Percentiles rank a stretch among this genome's conserved stretches.
Evolutionary conservation across 352 stramenopile species (phyloP).

Genomic region (Phytopythium delawarense): DNA sequence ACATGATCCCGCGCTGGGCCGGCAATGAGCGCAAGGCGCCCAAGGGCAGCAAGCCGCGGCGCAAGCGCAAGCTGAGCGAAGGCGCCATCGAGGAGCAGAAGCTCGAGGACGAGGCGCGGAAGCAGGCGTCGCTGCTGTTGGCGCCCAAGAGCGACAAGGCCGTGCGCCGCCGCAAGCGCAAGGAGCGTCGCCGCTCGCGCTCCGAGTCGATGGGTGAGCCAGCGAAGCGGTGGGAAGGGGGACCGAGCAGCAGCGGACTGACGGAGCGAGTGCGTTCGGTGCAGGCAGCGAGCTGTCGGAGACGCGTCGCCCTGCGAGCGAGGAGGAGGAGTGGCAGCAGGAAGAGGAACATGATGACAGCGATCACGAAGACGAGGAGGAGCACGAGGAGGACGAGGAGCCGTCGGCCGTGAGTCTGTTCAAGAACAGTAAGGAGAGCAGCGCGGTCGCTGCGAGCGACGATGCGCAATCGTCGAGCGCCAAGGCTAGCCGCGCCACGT

Average conservation of each 20-base stretch:
- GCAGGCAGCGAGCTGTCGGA: constrained; percentile 15
- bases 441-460: constrained; percentile 16
- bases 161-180: constrained; percentile 40
- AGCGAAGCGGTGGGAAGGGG: neutral
- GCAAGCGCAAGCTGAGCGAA: constrained; percentile 83
- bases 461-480: constrained; percentile 2
- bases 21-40: constrained; percentile 39
- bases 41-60: constrained; percentile 64
- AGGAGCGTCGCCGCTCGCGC: constrained; percentile 32
- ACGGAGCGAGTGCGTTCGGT: neutral
- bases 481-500: constrained; percentile 23
- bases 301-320: constrained; percentile 10
- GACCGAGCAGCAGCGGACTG: too few relatives aligned
- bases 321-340: constrained; percentile 15
- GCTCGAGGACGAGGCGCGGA: constrained; percentile 62
- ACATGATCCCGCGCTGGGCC: constrained; percentile 64
- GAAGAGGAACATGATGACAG: constrained; percentile 17
- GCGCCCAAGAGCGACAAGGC: constrained; percentile 41
- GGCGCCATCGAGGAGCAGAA: constrained; percentile 67
- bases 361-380: constrained; percentile 5
- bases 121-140: constrained; percentile 62
- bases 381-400: constrained; percentile 23
- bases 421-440: constrained; percentile 22
- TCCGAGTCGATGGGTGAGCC: constrained; percentile 30
- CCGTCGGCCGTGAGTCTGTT: constrained; percentile 49